These are phyloP conservation scores for Sedum album DNA, from an alignment of 164 flowering plant species.

Conservation along the genomic window DNA sequence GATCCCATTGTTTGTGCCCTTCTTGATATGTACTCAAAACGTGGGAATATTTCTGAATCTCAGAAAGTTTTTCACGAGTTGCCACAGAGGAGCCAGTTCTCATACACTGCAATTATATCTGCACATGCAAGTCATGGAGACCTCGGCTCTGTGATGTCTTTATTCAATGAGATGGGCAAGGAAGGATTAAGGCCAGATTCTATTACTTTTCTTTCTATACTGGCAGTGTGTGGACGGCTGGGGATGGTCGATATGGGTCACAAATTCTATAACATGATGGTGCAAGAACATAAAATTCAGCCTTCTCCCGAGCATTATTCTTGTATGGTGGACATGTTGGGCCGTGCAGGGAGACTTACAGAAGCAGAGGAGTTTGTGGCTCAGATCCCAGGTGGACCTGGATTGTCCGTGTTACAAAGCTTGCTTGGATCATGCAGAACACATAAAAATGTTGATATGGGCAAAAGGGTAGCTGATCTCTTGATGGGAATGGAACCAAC, in stretches of 20 bases:
- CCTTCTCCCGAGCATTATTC: no score
- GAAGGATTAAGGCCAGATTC: slow-evolving; percentile 56
- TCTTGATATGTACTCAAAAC: slow-evolving; percentile 90
- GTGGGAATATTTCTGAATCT: slow-evolving; percentile 78
- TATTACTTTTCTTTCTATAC: slow-evolving; percentile 64
- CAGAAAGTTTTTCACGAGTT: slow-evolving; percentile 43
- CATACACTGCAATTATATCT: slow-evolving; percentile 84
- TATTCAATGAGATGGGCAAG: slow-evolving; percentile 48
- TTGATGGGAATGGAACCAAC: slow-evolving; percentile 60
- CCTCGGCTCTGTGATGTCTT: slow-evolving; percentile 42
- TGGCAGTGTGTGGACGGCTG: slow-evolving; percentile 67
- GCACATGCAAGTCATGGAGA: slow-evolving; percentile 79
- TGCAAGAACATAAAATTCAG: no score
- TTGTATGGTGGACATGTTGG: no score
- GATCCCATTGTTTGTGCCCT: slow-evolving; percentile 57
- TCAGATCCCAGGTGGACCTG: slow-evolving; percentile 54
- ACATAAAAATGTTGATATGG: slow-evolving; percentile 78
- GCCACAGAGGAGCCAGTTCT: slow-evolving; percentile 37
- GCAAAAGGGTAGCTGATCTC: slow-evolving; percentile 38
- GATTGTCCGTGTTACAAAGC: slow-evolving; percentile 69
- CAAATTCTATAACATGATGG: slow-evolving; percentile 50
- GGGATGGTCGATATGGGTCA: slow-evolving; percentile 72
- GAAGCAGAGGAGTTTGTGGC: slow-evolving; percentile 67
- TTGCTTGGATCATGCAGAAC: slow-evolving; percentile 75
- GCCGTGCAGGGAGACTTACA: slow-evolving; percentile 64